Base-by-base conservation (phyloP, 805 yeast genomes). In the Metschnikowia drakensbergensis region DNA sequence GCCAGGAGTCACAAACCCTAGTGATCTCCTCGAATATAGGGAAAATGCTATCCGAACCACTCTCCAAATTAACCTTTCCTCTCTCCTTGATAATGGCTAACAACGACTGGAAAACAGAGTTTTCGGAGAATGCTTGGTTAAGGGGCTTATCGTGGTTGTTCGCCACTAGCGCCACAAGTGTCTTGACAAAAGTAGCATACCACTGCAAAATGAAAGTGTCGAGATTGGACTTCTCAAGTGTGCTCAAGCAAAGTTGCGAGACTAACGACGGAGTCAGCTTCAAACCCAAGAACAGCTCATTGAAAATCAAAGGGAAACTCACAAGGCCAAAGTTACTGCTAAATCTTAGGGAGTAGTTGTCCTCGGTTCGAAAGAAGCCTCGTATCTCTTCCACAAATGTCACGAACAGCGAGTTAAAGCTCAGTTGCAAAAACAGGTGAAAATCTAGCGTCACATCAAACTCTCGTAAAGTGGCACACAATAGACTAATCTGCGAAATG, bases 261-360 rank as follows among this genome's bases (percentile, higher is more conserved):
- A 44, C 29, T 13, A 41, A 13, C 1, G 42, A 27, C 3, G 45
- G 35, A 9, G 43, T 42, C 29, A 33, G 39, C 25, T 69, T 55
- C 37, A 64, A 62, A 9, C 59, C 54, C n/a, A 66, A 56, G 46
- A 71, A 73, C 39, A 35, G 67, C 50, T 51, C 63, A 50, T 55
- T 64, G 58, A 77, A 71, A 6, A 80, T 58, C 31, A 80, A 54
- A 0, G 85, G 84, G 50, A 77, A 68, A 7, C 77, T 62, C 10
- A 79, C 66, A 26, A 80, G 68, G 1, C 83, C 82, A 45, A 81
- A 61, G 51, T 79, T 79, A 57, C 79, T 77, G 57, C 78, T 78
- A 39, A 80, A 51, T 13, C 43, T 8, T 8, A 42, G 50, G 42
- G 42, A 59, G 28, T 25, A 32, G 29, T 31, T 8, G 31, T 31